Evolutionary conservation across 2,329 filamentous ascomycete species (phyloP), one percentile per base, ranked within the genome.

Genomic region (Cladosporium oxysporum): DNA sequence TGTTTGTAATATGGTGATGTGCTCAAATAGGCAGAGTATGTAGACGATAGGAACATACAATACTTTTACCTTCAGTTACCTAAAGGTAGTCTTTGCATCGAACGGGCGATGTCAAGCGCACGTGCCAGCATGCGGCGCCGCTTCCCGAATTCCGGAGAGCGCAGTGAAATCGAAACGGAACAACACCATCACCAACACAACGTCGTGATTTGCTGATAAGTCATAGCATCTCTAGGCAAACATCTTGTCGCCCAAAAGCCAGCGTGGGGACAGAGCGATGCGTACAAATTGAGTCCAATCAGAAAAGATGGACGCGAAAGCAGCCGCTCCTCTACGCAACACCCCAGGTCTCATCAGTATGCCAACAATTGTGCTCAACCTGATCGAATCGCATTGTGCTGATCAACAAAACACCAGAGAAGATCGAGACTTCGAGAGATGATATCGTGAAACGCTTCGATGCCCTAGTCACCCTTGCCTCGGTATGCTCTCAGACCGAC

Each of bases 391-490:
- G n/a, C 28, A 33, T 33, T 21, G 18, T 55, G 26, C 21, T 44
- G 26, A 37, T 58, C 16, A 29, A 50, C 2, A 14, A 12, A 12
- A 14, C 16, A 23, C 26, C 26, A 81, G 79, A 71, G 52, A 77
- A 77, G 62, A 78, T 81, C 60, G 76, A 81, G 67, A 71, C 75
- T 37, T 72, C 80, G 33, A 78, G 77, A 69, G 73, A 76, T 57
- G 75, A 76, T 21, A 74, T 82, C 12, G 74, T 86, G 23, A 82
- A 83, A 70, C 82, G 83, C 41, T 87, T 85, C 71, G 81, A 86
- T 67, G 84, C 83, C 50, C 83, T 87, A 60, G 79, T 88, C 70
- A 80, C 81, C 7, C 82, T 83, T 49, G 82, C 84, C 11, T 81
- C 82, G 3, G 84, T 86, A 73, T 12, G 70, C 62, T n/a, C 12